Percentiles rank a stretch among this genome's conserved stretches.
These are phyloP conservation scores for Claviceps lovelessii DNA, from an alignment of 2,329 filamentous ascomycete species.

Conservation along the genomic window DNA sequence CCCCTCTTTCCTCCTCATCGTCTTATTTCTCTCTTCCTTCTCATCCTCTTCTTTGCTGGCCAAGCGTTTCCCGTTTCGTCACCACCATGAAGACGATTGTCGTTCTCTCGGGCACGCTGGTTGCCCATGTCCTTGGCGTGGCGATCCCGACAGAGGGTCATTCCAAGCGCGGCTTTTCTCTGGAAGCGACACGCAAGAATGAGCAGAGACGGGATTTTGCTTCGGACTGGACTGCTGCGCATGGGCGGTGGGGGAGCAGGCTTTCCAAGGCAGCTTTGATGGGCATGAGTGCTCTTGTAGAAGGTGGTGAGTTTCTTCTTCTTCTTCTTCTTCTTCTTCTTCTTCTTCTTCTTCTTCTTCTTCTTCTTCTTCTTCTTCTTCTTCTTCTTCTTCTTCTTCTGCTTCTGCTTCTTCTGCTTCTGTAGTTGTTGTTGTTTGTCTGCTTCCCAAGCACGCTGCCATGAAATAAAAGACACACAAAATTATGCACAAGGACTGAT, in stretches of 20 bases:
- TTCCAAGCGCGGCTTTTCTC: conserved; percentile 12
- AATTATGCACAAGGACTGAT: not conserved
- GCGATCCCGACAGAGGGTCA: not conserved
- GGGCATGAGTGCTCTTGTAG: conserved; percentile 15
- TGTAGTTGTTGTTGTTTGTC: not conserved
- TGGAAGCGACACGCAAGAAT: conserved; percentile 13
- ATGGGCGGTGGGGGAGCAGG: conserved; percentile 20
- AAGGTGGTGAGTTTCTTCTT: conserved; percentile 13
- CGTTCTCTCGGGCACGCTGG: not conserved
- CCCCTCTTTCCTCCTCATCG: not conserved
- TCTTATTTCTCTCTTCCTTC: not conserved
- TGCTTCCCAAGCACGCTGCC: not conserved
- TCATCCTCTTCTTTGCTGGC: not conserved
- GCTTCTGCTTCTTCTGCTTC: not conserved
- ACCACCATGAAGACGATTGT: not conserved
- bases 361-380: not conserved
- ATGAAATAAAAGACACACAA: not conserved
- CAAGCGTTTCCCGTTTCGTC: not conserved
- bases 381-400: not conserved
- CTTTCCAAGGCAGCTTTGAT: conserved; percentile 8
- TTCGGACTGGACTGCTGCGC: conserved; percentile 19
- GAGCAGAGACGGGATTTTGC: conserved; percentile 17
- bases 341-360: not conserved
- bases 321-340: not conserved
- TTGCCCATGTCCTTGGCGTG: not conserved